Evolutionary conservation across 257 asterid genomes (phyloP), one percentile per base, ranked within the genome.

Genomic region (Nicotiana tabacum): DNA sequence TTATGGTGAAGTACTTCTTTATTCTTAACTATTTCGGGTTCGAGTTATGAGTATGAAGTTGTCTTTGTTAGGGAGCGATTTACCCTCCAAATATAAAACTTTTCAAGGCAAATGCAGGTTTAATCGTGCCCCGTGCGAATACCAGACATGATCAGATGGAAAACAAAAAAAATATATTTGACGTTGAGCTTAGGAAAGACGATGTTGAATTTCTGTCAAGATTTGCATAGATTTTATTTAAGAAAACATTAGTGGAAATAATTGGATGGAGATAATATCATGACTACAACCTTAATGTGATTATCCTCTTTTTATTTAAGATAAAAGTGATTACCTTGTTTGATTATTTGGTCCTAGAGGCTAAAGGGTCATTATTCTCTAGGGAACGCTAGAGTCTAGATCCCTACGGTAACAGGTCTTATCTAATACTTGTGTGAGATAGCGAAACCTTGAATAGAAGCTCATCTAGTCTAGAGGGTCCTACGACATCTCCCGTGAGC

Each of bases 311-410:
- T 61, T 21, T 60, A 21, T 9, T 60, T 7, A 21, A n/a, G 32
- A 60, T 60, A n/a, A 60, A 60, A 60, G 65, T 58, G 53, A 39
- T 69, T 69, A 18, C 9, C 57, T 43, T 69, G 57, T 70, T 70
- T 70, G 60, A 70, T 21, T 39, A 21, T 21, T 60, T 70, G 18
- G 53, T 43, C 60, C 13, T 29, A 18, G 64, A 57, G 18, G 37
- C n/a, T 11, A 46, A 72, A 6, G 37, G 78, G 37, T 10, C 57
- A 39, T 46, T n/a, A 3, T 69, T 29, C 13, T 27, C 17, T 27
- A 27, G 29, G 43, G 46, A 13, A 5, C 46, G 1, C 39, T 65
- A 29, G 39, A 29, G 4, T 29, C 46, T 66, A 66, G 72, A 2
- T 12, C 18, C 46, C 72, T 30, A 30, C 32, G 48, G 33, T 16